Percentiles rank a stretch among this genome's conserved stretches.
Evolutionary conservation across 2,329 filamentous ascomycete genomes (phyloP).

Genomic region (Aureobasidium uvarum): DNA sequence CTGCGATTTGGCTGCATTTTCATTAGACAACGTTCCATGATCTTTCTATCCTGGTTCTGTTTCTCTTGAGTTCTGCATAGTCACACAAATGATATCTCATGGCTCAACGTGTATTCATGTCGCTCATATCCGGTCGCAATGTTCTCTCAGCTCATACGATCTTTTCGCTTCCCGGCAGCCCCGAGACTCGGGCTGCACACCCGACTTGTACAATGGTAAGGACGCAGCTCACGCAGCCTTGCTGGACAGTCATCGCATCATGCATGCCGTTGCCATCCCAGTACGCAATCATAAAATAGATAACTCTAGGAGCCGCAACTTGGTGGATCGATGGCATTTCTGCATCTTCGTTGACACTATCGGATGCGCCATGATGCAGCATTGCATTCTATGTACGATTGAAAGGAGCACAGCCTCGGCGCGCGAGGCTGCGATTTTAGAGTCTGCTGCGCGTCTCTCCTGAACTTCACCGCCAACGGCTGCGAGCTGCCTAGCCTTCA

Average conservation of each 20-base stretch:
- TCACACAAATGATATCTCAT: neutral
- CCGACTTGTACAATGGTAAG: neutral
- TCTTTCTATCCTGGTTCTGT: neutral
- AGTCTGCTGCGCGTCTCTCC: neutral
- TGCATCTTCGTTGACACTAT: constrained; percentile 23
- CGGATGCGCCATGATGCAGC: constrained; percentile 5
- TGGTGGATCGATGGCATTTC: neutral
- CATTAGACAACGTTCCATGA: constrained; percentile 11
- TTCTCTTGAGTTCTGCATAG: neutral
- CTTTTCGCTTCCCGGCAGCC: constrained; percentile 10
- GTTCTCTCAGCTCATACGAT: constrained; percentile 8
- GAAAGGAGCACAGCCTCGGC: constrained; percentile 7
- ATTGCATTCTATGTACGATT: constrained; percentile 2
- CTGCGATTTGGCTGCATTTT: neutral
- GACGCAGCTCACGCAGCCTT: constrained; percentile 7
- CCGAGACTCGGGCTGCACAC: constrained; percentile 9
- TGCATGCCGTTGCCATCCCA: constrained; percentile 6
- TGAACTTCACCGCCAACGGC: constrained; percentile 12
- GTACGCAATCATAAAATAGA: constrained; percentile 1
- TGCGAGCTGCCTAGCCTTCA: neutral
- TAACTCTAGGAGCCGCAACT: neutral
- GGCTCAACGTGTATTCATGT: neutral
- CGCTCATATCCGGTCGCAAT: constrained; percentile 10
- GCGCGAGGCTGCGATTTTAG: neutral
- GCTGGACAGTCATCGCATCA: neutral